Base-by-base conservation (phyloP, 192 early-diverging fungal genomes). In the Coemansia sp. region DNA sequence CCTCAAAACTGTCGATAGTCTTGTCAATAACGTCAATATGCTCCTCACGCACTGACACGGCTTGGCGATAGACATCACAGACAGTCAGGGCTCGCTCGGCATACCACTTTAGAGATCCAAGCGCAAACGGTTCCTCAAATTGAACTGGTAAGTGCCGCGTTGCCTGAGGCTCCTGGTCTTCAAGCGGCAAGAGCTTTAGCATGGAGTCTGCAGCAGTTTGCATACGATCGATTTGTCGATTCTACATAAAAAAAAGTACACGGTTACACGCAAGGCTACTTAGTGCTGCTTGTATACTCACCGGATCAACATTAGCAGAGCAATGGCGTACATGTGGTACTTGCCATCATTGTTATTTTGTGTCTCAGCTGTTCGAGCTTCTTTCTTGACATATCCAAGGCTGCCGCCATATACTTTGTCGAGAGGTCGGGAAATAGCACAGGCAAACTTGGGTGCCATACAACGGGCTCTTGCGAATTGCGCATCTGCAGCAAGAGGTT, bases 391-490 rank as follows among this genome's bases (percentile, higher is more conserved):
- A n/a, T 44, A 1, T 50, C 35, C 3, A 70, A 5, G 4, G 70
- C 52, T 4, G 69, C 66, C 5, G 43, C 58, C 4, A 72, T 64
- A 37, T 64, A 80, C 32, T 64, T 75, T 40, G 8, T 28, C 1
- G 70, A 21, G 13, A 80, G 61, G 33, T 75, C 78, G 0, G 73
- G 73, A 69, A 80, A 80, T 57, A 75, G 63, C 11, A 21, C 55
- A 9, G 61, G 50, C 13, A 75, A 17, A 39, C 73, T 80, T 7
- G 78, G 78, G 60, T 80, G 78, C 78, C 78, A 80, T 44, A 73
- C 73, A 4, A 64, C 66, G 7, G 78, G 73, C 35, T 75, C 73
- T 19, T 80, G 78, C n/a, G 78, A 74, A 42, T 72, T 72, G 66
- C 65, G 64, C 33, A 71, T 69, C 47, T 80, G 78, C 28, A 80